These are phyloP conservation scores for Neoconidiobolus thromboides DNA, from an alignment of 371 early-diverging fungal genomes.

Conservation along the genomic window DNA sequence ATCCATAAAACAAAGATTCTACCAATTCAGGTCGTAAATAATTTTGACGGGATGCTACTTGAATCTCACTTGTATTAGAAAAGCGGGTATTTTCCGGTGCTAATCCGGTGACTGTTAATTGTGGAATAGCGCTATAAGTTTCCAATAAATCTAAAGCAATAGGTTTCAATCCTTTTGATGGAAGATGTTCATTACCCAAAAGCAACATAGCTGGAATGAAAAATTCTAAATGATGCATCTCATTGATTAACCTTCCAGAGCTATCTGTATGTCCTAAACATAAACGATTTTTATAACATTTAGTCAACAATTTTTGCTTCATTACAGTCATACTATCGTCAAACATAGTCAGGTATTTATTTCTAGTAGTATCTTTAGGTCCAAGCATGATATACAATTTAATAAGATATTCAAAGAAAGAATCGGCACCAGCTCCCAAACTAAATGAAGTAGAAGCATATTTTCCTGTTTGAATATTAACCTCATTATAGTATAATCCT, in stretches of 20 bases:
- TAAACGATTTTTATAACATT: background rate
- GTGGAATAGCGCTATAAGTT: slow-evolving; percentile 39
- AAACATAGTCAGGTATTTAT: background rate
- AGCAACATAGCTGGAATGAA: slow-evolving; percentile 54
- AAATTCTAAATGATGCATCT: slow-evolving; percentile 17
- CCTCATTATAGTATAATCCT: slow-evolving; percentile 28
- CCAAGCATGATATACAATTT: background rate
- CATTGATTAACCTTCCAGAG: background rate
- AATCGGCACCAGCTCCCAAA: slow-evolving; percentile 9
- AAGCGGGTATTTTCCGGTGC: background rate
- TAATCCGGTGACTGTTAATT: slow-evolving; percentile 5
- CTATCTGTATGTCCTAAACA: background rate
- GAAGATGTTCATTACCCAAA: slow-evolving; percentile 26
- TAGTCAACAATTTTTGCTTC: background rate
- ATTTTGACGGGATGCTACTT: background rate
- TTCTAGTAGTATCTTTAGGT: background rate
- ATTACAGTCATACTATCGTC: background rate
- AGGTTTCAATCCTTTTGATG: slow-evolving; percentile 1
- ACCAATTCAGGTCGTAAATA: slow-evolving; percentile 28
- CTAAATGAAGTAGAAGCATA: slow-evolving; percentile 4
- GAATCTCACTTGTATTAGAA: background rate
- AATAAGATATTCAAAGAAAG: slow-evolving; percentile 8
- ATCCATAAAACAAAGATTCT: slow-evolving; percentile 54
- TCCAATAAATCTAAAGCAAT: slow-evolving; percentile 26
- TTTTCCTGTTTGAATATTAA: slow-evolving; percentile 14